phyloP scores from a whole-genome alignment of 805 yeast species.

The Zygoascus tannicola region DNA sequence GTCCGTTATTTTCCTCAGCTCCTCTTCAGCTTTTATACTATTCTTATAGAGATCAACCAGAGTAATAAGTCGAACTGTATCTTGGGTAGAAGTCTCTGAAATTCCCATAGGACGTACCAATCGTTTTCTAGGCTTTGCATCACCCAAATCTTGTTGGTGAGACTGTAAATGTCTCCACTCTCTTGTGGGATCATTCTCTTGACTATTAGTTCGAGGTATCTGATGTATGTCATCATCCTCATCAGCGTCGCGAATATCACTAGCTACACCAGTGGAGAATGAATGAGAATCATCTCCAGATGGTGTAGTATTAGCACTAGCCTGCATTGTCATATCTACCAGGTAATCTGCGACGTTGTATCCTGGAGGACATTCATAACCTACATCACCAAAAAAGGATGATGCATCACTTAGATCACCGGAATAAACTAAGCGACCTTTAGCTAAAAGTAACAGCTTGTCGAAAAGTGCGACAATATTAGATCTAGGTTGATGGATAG shows the following conservation, averaged over 20 bases:
- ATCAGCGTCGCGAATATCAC: conserved; percentile 3
- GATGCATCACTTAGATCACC: conserved; percentile 72
- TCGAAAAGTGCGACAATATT: conserved; percentile 90
- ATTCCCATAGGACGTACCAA: background rate
- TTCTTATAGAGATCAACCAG: conserved; percentile 24
- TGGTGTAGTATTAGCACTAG: conserved; percentile 11
- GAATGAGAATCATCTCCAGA: background rate
- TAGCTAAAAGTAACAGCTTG: conserved; percentile 66
- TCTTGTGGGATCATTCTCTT: conserved; percentile 45
- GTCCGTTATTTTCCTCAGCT: conserved; percentile 17
- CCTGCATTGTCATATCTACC: conserved; percentile 79
- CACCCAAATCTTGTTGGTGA: conserved; percentile 54
- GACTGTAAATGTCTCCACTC: conserved; percentile 85
- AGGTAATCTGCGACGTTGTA: conserved; percentile 90
- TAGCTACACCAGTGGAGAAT: background rate
- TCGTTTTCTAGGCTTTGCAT: background rate
- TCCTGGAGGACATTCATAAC: conserved; percentile 78
- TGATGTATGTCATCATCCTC: conserved; percentile 13
- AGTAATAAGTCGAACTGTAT: conserved; percentile 17
- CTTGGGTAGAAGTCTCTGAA: background rate
- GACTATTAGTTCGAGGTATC: conserved; percentile 1
- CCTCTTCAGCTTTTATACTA: conserved; percentile 19
- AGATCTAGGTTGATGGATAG: conserved; percentile 96
- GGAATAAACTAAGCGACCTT: conserved; percentile 78
- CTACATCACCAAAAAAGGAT: conserved; percentile 64